phyloP scores from a whole-genome alignment of 768 basidiomycete species.

The Tubosaeta sp. region DNA sequence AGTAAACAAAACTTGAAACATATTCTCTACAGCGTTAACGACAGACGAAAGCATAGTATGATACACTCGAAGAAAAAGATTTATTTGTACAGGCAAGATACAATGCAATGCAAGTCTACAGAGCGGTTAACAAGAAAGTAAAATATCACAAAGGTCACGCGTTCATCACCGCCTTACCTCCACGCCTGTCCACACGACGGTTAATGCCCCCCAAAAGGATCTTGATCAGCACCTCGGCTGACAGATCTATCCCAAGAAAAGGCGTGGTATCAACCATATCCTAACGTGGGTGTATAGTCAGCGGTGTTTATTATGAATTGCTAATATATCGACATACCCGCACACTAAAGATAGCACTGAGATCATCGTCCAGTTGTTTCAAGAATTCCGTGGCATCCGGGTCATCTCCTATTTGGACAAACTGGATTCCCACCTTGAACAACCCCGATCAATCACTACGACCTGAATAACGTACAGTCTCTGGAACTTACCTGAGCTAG shows the following conservation, averaged over 20 bases:
- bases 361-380: constrained; percentile 53
- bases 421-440: constrained; percentile 59
- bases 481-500: constrained; percentile 43
- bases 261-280: constrained; percentile 74
- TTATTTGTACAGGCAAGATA: too few relatives aligned
- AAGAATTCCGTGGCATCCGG: constrained; percentile 40
- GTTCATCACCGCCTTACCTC: constrained; percentile 23
- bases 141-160: not conserved
- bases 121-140: not conserved
- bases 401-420: constrained; percentile 64
- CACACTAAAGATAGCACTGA: constrained; percentile 39
- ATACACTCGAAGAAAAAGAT: too few relatives aligned
- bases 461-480: constrained; percentile 25
- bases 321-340: constrained; percentile 33
- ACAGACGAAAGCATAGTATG: too few relatives aligned
- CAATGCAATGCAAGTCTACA: too few relatives aligned
- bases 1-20: too few relatives aligned
- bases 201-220: constrained; percentile 66
- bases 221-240: constrained; percentile 51
- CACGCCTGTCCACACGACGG: constrained; percentile 42
- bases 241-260: constrained; percentile 41
- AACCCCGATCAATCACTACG: constrained; percentile 3
- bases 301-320: not conserved
- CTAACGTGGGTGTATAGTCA: constrained; percentile 21
- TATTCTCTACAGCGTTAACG: too few relatives aligned